phyloP scores from a whole-genome alignment of 1,284 basidiomycete genomes.

The Sporisorium scitamineum region DNA sequence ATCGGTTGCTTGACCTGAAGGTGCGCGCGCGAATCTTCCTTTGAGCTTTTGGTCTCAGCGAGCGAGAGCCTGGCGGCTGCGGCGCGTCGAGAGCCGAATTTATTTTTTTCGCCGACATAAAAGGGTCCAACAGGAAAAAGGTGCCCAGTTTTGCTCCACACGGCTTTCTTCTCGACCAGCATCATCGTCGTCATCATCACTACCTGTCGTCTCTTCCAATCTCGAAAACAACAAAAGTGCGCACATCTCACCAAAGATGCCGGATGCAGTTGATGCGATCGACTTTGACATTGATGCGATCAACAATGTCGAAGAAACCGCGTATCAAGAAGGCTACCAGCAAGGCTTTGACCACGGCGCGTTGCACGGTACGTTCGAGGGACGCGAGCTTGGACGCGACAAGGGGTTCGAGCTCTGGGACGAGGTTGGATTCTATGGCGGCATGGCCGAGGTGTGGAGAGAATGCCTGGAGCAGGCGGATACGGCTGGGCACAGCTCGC shows the following conservation, averaged over 20 bases:
- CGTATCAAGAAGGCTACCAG: conserved; percentile 81
- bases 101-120: conserved; percentile 6
- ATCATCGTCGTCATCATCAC: conserved; percentile 22
- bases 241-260: conserved; percentile 7
- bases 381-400: conserved; percentile 86
- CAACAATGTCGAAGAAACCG: conserved; percentile 69
- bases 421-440: conserved; percentile 92
- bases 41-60: conserved; percentile 43
- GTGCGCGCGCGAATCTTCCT: conserved; percentile 1
- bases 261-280: conserved; percentile 9
- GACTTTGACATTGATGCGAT: conserved; percentile 55
- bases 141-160: conserved; percentile 8
- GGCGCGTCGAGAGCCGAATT: conserved; percentile 26
- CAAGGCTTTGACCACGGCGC: conserved; percentile 85
- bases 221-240: too few relatives aligned
- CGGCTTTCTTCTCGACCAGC: conserved; percentile 36
- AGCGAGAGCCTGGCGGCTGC: conserved; percentile 38
- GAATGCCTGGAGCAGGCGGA: conserved; percentile 35
- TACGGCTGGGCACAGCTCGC: conserved; percentile 30
- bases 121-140: conserved; percentile 17
- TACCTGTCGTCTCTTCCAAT: background rate
- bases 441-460: conserved; percentile 80
- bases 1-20: conserved; percentile 12
- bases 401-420: conserved; percentile 97
- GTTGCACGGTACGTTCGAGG: conserved; percentile 90